Percentiles rank a stretch among this genome's conserved stretches.
Conservation (phyloP, 345 rosid species). For the Carallia brachiata region DNA sequence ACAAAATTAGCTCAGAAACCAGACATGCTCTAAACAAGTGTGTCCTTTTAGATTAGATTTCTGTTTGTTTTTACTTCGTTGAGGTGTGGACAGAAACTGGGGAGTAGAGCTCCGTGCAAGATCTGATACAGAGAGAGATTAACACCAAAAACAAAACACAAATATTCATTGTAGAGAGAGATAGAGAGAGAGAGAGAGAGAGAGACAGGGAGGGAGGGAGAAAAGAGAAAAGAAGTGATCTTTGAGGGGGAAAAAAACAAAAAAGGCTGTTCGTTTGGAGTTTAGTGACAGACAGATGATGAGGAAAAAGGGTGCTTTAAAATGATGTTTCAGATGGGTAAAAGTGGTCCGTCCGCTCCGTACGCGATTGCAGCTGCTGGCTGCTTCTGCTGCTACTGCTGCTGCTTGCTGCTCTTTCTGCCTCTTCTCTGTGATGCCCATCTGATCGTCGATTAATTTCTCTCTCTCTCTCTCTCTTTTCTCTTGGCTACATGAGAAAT, state of each 20-base stretch:
- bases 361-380: slow-evolving; percentile 6
- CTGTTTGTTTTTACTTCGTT: slow-evolving; percentile 33
- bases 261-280: slow-evolving; percentile 1
- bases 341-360: slow-evolving; percentile 4
- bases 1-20: too few relatives aligned
- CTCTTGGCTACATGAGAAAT: slow-evolving; percentile 11
- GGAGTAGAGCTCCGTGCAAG: slow-evolving; percentile 19
- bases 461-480: background rate
- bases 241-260: too few relatives aligned
- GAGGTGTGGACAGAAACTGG: slow-evolving; percentile 19
- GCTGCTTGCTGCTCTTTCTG: background rate
- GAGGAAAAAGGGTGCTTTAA: background rate
- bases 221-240: background rate
- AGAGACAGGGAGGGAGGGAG: too few relatives aligned
- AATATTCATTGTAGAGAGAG: background rate
- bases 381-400: background rate
- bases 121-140: slow-evolving; percentile 17
- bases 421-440: too few relatives aligned
- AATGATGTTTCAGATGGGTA: background rate
- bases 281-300: background rate
- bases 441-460: slow-evolving; percentile 14
- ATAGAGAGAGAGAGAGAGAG: background rate
- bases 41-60: slow-evolving; percentile 18
- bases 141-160: background rate
- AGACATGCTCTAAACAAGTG: background rate